Evolutionary conservation across 495 filamentous ascomycete genomes (phyloP), one percentile per base, ranked within the genome.

Genomic region (Ramalina intermedia): DNA sequence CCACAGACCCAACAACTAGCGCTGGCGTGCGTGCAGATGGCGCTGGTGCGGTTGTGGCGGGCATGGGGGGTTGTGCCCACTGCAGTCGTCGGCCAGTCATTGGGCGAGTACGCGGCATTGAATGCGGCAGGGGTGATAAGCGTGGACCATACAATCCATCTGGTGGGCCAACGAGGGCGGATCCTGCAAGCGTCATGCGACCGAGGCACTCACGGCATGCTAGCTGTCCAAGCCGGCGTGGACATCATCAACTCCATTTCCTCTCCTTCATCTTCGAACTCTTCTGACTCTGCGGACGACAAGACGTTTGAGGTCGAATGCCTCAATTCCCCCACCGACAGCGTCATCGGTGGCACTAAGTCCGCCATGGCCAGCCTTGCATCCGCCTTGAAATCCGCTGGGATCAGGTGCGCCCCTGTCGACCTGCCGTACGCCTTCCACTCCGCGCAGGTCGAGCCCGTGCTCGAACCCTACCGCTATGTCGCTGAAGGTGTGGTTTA

Each of bases 371-470:
- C 50, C 9, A 43, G 16, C 17, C 27, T 62, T 1, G 29, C 35
- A 2, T 42, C 51, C 4, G 29, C 39, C 18, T 46, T 66, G 3
- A 21, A 51, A 18, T 33, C 43, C 0, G 27, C 52, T 3, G 59
- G 59, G 9, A 21, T 57, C 14, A 58, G 59, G 43, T 52, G 38
- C 6, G 53, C 48, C 16, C 36, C 48, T 29, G 47, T 62, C 2
- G 27, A 58, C 14, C 45, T 58, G 8, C 79, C 78, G 18, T 85
- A 75, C 50, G 83, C 81, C 6, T 87, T 84, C 67, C 83, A 87
- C 60, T 82, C 83, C 1, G 65, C 70, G 1, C 83, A 86, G 54
- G 71, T 85, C 13, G 79, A 86, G 29, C 68, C 77, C 14, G 79
- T 86, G 16, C 57, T 84, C 8, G 72, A 76, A 5, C 68, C 72